Evolutionary conservation across 2,329 filamentous ascomycete species (phyloP).

Genomic region (Harringtonia aguacate): DNA sequence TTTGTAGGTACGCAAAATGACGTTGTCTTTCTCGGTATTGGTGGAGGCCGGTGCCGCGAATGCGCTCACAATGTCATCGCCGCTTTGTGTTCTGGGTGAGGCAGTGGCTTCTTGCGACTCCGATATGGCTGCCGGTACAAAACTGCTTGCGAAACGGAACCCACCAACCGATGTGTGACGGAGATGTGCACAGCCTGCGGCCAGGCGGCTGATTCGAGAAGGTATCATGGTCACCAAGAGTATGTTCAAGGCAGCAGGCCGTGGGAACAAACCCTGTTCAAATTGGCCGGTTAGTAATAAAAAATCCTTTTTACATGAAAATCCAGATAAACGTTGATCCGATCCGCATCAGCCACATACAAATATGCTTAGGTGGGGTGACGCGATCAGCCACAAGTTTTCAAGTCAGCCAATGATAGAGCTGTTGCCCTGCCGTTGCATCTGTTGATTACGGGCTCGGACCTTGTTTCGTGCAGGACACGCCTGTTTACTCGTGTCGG

Average conservation of each 20-base stretch:
- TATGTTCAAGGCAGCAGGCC: background rate
- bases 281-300: too few relatives aligned
- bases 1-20: constrained; percentile 72
- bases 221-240: constrained; percentile 45
- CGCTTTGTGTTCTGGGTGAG: background rate
- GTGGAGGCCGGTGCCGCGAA: background rate
- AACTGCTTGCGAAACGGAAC: constrained; percentile 12
- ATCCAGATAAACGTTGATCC: background rate
- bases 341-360: background rate
- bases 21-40: constrained; percentile 21
- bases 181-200: constrained; percentile 14
- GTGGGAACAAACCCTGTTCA: too few relatives aligned
- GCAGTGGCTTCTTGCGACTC: constrained; percentile 1
- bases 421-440: constrained; percentile 47
- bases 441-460: constrained; percentile 32
- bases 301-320: background rate
- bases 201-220: constrained; percentile 46
- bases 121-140: constrained; percentile 13
- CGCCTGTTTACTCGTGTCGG: background rate
- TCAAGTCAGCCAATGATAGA: constrained; percentile 30
- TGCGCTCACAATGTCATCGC: background rate
- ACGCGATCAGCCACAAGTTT: constrained; percentile 15
- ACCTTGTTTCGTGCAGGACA: constrained; percentile 4
- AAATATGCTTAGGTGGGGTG: background rate
- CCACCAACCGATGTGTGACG: constrained; percentile 1